Base-by-base conservation (phyloP, 352 stramenopile species). In the Globisporangium megalacanthum region DNA sequence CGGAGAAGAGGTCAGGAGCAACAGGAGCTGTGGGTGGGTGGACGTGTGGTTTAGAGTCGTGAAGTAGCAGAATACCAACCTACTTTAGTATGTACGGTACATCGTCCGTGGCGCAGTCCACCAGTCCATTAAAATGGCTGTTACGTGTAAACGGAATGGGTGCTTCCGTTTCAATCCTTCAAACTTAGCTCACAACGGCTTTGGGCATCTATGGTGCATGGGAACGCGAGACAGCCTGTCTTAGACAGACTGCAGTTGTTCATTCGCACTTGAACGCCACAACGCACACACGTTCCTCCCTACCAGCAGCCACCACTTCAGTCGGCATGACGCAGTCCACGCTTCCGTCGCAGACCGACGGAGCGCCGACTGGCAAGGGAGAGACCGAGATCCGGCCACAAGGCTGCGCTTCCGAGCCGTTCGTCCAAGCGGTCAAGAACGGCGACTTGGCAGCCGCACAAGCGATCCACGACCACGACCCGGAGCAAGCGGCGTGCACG, bases 371-470 rank as follows among this genome's bases (percentile, higher is more conserved):
- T 44, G 20, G 4, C 33, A 55, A 55, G 36, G 19, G 29, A n/a
- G 33, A 55, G 14, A 45, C 36, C 13, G 50, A 55, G 36, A 44
- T 44, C 36, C 50, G 46, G 36, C 50, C 50, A 19, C 33, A 55
- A 35, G 36, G 31, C 19, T 55, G 50, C 20, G 9, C 50, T 5
- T 46, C 50, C 3, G 36, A 55, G 17, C 6, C 36, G 17, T 55
- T 55, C 50, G 9, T 55, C n/a, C 33, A 45, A 35, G 50, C 50
- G 2, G 20, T 55, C 35, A 55, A 55, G 19, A 19, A 29, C 50
- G 50, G 50, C n/a, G 10, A 55, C 33, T 25, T 55, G 15, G 33
- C 25, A 6, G 50, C 33, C 14, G 50, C 50, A 9, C 25, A 55
- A 10, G 50, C 50, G 33, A 22, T 55, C 19, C 13, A 46, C 20